Evolutionary conservation across 2,329 filamentous ascomycete genomes (phyloP), one percentile per base, ranked within the genome.

Genomic region (Fusarium sp.): DNA sequence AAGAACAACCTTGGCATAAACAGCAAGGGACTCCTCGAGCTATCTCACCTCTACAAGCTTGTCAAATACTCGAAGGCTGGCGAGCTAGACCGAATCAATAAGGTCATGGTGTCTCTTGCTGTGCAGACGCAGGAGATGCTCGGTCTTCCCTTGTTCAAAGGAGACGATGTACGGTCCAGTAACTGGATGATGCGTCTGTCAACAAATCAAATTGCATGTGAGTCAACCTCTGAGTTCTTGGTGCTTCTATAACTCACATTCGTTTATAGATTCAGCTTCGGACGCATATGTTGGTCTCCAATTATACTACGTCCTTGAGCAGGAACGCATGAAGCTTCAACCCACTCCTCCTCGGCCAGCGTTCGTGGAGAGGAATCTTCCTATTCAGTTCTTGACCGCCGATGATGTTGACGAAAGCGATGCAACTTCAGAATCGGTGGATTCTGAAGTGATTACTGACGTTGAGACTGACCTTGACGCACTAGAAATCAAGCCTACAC

Each of bases 221-320:
- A 84, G 92, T 45, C 27, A 42, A 20, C 13, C 17, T 35, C 13
- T 11, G 7, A 13, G 14, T 17, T 17, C 12, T n/a, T 48, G 20
- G 37, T 27, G 23, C 23, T 14, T 13, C 5, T 14, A 49, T 33
- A 26, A 44, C 63, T 76, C 44, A 73, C 26, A 7, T n/a, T 4
- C 13, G 9, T 32, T 14, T 23, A 3, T 33, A 93, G 91, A 95
- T 80, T 90, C 93, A 13, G 94, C 93, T 15, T 91, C 93, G 2
- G 94, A 97, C 79, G 92, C 93, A 0, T 98, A 97, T 78, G 94
- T 92, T 64, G 89, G 90, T 45, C 81, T 92, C 14, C 91, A 93
- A 60, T 83, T 98, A 3, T 97, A 89, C 76, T 85, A 93, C 65
- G 85, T 87, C 2, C 83, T 97, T 46, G 91, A 98, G 62, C 82